Conservation (phyloP, 139 green algal genomes). For the Ettlia oleoabundans region DNA sequence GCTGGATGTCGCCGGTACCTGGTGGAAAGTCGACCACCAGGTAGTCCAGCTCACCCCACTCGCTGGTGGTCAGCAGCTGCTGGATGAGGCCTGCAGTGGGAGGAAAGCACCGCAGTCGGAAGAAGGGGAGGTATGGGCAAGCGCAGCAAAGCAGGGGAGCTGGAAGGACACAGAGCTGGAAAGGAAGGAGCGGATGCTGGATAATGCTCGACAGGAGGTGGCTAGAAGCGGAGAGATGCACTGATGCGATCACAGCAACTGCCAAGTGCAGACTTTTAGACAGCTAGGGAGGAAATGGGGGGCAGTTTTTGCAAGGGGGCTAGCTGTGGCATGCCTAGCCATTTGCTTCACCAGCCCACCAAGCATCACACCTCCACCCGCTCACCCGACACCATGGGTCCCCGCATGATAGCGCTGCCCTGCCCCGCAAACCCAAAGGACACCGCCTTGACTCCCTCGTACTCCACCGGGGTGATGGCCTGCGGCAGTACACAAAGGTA, state of each 20-base stretch:
- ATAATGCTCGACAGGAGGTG: no score
- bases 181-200: no score
- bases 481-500: no score
- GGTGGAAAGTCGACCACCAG: conserved; percentile 98
- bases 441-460: conserved; percentile 96
- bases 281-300: no score
- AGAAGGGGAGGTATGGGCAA: not conserved
- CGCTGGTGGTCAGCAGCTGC: conserved; percentile 92
- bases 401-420: conserved; percentile 97
- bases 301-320: not conserved
- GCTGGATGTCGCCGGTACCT: conserved; percentile 98
- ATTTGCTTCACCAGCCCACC: not conserved
- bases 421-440: conserved; percentile 98
- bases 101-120: not conserved
- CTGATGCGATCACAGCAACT: no score
- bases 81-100: conserved; percentile 80
- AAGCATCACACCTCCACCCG: no score
- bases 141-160: no score
- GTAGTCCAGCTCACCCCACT: conserved; percentile 99
- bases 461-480: conserved; percentile 89
- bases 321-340: not conserved
- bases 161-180: no score
- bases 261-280: no score
- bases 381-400: conserved; percentile 94
- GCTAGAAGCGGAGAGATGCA: no score